Conservation (phyloP, 768 basidiomycete species). For the Clitopilus passeckerianus region DNA sequence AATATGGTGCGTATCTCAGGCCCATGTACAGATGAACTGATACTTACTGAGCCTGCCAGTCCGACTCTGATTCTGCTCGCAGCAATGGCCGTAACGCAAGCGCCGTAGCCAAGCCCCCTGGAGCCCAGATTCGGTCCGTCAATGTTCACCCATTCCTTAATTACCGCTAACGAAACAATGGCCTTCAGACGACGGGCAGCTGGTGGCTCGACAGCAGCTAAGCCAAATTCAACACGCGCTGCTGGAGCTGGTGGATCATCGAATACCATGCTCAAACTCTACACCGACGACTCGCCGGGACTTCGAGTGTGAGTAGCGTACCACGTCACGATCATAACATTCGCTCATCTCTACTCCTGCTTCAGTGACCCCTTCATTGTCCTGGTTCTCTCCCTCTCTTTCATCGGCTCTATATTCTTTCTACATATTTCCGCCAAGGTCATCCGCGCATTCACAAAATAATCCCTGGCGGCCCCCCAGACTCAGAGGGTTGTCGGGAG, state of each 20-base stretch:
- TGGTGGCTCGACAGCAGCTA: constrained; percentile 49
- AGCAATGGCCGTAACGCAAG: constrained; percentile 31
- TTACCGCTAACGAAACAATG: too few species aligned
- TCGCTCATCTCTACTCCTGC: constrained; percentile 1
- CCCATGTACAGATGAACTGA: not conserved
- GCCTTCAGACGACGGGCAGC: constrained; percentile 67
- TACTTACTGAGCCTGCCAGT: constrained; percentile 35
- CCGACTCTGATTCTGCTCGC: constrained; percentile 72
- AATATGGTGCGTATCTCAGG: constrained; percentile 29
- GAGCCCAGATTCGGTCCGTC: constrained; percentile 76
- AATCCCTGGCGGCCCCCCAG: constrained; percentile 14
- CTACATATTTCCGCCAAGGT: constrained; percentile 95
- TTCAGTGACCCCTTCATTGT: constrained; percentile 93
- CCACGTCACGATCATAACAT: constrained; percentile 16
- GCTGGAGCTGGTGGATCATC: constrained; percentile 95
- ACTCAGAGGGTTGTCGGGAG: constrained; percentile 3
- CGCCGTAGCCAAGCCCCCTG: constrained; percentile 67
- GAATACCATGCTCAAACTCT: constrained; percentile 98
- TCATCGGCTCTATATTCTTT: constrained; percentile 99
- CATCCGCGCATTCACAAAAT: constrained; percentile 87
- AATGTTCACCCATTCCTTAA: not conserved
- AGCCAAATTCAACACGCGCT: constrained; percentile 83
- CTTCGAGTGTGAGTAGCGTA: constrained; percentile 77
- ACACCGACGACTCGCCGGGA: constrained; percentile 97
- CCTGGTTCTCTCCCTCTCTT: constrained; percentile 89